Conservation (phyloP, 148 eudicot species). For the Vaccinium macrocarpon region DNA sequence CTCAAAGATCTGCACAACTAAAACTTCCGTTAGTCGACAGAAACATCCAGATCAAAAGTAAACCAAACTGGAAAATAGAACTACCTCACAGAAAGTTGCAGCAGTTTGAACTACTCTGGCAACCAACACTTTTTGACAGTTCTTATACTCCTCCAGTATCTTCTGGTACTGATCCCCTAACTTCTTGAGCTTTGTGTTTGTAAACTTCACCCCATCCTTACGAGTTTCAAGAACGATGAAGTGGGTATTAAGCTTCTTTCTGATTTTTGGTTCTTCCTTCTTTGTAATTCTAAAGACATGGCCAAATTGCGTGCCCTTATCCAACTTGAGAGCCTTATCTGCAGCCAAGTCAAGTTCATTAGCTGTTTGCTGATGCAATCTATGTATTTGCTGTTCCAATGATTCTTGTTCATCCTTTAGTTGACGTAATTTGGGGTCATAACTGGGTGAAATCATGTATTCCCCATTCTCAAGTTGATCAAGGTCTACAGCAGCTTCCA, state of each 20-base stretch:
- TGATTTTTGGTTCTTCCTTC: slow-evolving; percentile 93
- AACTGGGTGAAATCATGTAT: slow-evolving; percentile 88
- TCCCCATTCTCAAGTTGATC: slow-evolving; percentile 96
- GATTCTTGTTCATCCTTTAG: slow-evolving; percentile 72
- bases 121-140: slow-evolving; percentile 83
- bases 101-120: slow-evolving; percentile 77
- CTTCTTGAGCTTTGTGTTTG: slow-evolving; percentile 82
- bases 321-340: slow-evolving; percentile 82
- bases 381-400: slow-evolving; percentile 66
- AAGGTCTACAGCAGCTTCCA: slow-evolving; percentile 92
- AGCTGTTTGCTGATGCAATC: slow-evolving; percentile 70
- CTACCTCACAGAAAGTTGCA: slow-evolving; percentile 81
- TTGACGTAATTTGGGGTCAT: slow-evolving; percentile 63
- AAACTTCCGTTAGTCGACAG: slow-evolving; percentile 17
- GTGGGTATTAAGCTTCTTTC: slow-evolving; percentile 85
- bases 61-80: slow-evolving; percentile 2
- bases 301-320: slow-evolving; percentile 96
- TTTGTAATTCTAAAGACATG: slow-evolving; percentile 97
- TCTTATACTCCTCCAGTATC: slow-evolving; percentile 75
- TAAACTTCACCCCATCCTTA: slow-evolving; percentile 95
- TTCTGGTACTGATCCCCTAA: slow-evolving; percentile 84
- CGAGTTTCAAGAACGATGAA: slow-evolving; percentile 94
- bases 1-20: slow-evolving; percentile 71
- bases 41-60: slow-evolving; percentile 18
- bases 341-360: slow-evolving; percentile 80